phyloP scores from a whole-genome alignment of 208 protist species.

The Trypanosoma lewisi region DNA sequence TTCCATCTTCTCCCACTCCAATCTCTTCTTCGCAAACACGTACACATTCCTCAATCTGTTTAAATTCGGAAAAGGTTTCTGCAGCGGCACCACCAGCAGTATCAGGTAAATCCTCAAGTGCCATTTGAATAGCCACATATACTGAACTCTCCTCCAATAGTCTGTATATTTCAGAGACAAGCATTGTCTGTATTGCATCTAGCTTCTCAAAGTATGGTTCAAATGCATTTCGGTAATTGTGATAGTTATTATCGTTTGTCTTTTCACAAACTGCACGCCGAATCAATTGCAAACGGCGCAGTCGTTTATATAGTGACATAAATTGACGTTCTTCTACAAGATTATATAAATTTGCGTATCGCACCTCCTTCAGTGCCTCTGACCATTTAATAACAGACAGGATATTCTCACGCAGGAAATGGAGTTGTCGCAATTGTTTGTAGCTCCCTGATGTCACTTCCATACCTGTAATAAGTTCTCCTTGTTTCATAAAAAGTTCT shows the following conservation, averaged over 20 bases:
- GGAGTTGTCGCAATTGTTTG: conserved; percentile 66
- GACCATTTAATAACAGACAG: conserved; percentile 80
- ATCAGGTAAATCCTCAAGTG: conserved; percentile 56
- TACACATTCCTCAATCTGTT: conserved; percentile 72
- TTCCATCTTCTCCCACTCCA: conserved; percentile 22
- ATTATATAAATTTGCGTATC: conserved; percentile 63
- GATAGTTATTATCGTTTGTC: conserved; percentile 50
- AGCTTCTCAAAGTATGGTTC: conserved; percentile 89
- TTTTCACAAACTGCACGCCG: conserved; percentile 68
- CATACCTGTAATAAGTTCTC: conserved; percentile 69
- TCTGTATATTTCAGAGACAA: conserved; percentile 63
- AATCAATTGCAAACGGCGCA: conserved; percentile 69
- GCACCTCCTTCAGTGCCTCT: conserved; percentile 77
- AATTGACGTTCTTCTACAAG: conserved; percentile 67
- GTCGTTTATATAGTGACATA: conserved; percentile 53
- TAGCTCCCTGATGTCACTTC: conserved; percentile 66
- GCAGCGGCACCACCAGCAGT: conserved; percentile 22
- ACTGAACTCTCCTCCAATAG: conserved; percentile 66
- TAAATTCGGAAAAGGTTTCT: conserved; percentile 42
- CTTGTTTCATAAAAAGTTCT: conserved; percentile 69
- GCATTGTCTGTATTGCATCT: conserved; percentile 61
- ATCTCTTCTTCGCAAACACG: conserved; percentile 68
- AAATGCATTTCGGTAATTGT: conserved; percentile 67
- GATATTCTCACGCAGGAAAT: conserved; percentile 81
- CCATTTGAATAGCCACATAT: conserved; percentile 71